phyloP scores from a whole-genome alignment of 495 filamentous ascomycete genomes.

The Aspergillus steynii region DNA sequence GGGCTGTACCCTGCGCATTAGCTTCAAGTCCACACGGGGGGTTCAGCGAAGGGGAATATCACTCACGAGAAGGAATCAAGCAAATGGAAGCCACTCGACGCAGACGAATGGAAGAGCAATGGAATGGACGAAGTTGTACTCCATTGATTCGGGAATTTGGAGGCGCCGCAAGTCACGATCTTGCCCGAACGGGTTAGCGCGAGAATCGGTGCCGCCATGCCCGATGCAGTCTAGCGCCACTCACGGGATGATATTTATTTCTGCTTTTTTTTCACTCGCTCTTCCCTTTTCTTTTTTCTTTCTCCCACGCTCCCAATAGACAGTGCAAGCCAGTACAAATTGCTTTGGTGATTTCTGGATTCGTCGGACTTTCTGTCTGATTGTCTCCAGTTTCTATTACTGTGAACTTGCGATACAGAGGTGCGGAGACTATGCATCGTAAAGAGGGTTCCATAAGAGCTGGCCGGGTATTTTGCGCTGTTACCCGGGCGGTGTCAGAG shows the following conservation, averaged over 20 bases:
- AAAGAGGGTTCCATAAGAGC: slow-evolving; percentile 81
- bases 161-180: not conserved
- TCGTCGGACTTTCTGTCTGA: slow-evolving; percentile 68
- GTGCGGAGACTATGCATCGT: slow-evolving; percentile 70
- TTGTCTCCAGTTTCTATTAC: slow-evolving; percentile 58
- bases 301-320: slow-evolving; percentile 76
- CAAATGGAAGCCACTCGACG: not conserved
- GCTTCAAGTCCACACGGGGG: not conserved
- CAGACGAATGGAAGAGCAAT: not conserved
- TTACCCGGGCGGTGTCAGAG: slow-evolving; percentile 93
- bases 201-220: slow-evolving; percentile 1
- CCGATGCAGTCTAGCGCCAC: slow-evolving; percentile 38
- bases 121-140: too few species aligned
- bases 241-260: slow-evolving; percentile 21
- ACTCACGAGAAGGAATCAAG: not conserved
- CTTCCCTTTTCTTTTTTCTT: slow-evolving; percentile 34
- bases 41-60: not conserved
- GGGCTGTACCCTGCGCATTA: slow-evolving; percentile 3
- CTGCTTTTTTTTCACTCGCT: slow-evolving; percentile 29
- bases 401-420: slow-evolving; percentile 75
- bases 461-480: slow-evolving; percentile 69
- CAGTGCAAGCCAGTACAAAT: slow-evolving; percentile 77
- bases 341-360: slow-evolving; percentile 46
- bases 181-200: not conserved
- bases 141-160: too few species aligned